phyloP scores from a whole-genome alignment of 1,139 yeast species.

The Magnusiomyces tetraspermus region DNA sequence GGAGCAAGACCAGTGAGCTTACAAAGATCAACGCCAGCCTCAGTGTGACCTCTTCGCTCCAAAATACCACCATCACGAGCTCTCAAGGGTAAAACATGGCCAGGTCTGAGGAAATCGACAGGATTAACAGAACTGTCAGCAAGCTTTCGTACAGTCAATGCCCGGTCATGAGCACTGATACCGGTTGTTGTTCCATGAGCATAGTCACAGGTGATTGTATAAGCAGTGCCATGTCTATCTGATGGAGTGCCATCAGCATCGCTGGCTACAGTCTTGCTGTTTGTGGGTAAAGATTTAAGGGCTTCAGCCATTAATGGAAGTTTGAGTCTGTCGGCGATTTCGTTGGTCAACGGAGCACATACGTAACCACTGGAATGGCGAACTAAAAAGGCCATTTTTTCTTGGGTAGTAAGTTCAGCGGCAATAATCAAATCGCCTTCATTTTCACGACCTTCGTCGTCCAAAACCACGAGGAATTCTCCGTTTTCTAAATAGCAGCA shows the following conservation, averaged over 20 bases:
- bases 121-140: constrained; percentile 54
- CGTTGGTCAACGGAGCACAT: constrained; percentile 77
- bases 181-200: constrained; percentile 90
- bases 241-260: constrained; percentile 26
- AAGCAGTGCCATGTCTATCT: constrained; percentile 97
- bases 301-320: constrained; percentile 64
- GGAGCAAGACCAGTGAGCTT: constrained; percentile 67
- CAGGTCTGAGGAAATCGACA: constrained; percentile 74
- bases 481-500: constrained; percentile 45
- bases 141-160: constrained; percentile 64
- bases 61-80: constrained; percentile 81
- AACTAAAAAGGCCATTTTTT: constrained; percentile 90
- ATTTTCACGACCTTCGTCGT: constrained; percentile 90
- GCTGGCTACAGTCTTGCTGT: neutral
- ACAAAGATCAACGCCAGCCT: constrained; percentile 89
- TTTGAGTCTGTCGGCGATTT: constrained; percentile 68
- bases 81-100: constrained; percentile 85
- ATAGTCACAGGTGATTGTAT: constrained; percentile 84
- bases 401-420: constrained; percentile 68
- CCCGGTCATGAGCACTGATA: constrained; percentile 89
- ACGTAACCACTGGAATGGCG: constrained; percentile 82
- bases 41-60: constrained; percentile 92
- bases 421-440: constrained; percentile 96
- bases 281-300: constrained; percentile 27
- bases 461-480: constrained; percentile 88